Conservation (phyloP, 176 grass and related monocot genomes). For the Raddia guianensis region DNA sequence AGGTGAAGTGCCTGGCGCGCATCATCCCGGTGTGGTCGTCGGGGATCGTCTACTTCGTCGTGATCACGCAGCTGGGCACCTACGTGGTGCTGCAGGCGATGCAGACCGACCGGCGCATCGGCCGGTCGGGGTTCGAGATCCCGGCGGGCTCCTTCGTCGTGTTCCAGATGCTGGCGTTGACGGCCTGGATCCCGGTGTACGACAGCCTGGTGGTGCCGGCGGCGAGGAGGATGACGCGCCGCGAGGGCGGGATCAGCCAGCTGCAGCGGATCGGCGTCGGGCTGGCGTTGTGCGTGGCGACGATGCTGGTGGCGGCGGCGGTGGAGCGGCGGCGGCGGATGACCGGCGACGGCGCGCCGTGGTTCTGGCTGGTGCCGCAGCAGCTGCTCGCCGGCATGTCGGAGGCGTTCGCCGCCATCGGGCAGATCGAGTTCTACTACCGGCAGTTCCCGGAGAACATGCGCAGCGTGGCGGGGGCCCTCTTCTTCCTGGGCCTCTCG, state of each 20-base stretch:
- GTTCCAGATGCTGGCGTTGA: slow-evolving; percentile 74
- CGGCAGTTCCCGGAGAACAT: slow-evolving; percentile 81
- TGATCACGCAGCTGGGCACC: slow-evolving; percentile 50
- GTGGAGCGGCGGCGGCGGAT: slow-evolving; percentile 50
- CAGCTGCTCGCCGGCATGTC: slow-evolving; percentile 51
- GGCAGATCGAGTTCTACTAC: slow-evolving; percentile 74
- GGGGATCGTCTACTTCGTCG: slow-evolving; percentile 58
- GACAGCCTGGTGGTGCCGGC: slow-evolving; percentile 60
- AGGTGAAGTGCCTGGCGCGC: slow-evolving; percentile 70
- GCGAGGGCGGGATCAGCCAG: slow-evolving; percentile 47
- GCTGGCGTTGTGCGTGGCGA: slow-evolving; percentile 39
- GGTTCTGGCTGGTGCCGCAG: slow-evolving; percentile 67
- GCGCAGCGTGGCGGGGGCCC: slow-evolving; percentile 61
- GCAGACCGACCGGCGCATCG: slow-evolving; percentile 60
- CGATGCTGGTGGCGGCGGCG: slow-evolving; percentile 47
- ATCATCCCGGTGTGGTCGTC: slow-evolving; percentile 72
- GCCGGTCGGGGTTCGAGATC: slow-evolving; percentile 42
- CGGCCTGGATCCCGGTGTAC: slow-evolving; percentile 64
- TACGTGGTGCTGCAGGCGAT: slow-evolving; percentile 70
- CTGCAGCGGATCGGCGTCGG: slow-evolving; percentile 46
- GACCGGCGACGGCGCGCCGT: slow-evolving; percentile 19
- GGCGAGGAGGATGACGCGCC: slow-evolving; percentile 40
- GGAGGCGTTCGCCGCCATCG: slow-evolving; percentile 61
- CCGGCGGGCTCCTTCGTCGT: slow-evolving; percentile 66
- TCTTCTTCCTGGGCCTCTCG: slow-evolving; percentile 39